These are phyloP conservation scores for Leucosporidium scottii DNA, from an alignment of 768 basidiomycete genomes.

Conservation along the genomic window DNA sequence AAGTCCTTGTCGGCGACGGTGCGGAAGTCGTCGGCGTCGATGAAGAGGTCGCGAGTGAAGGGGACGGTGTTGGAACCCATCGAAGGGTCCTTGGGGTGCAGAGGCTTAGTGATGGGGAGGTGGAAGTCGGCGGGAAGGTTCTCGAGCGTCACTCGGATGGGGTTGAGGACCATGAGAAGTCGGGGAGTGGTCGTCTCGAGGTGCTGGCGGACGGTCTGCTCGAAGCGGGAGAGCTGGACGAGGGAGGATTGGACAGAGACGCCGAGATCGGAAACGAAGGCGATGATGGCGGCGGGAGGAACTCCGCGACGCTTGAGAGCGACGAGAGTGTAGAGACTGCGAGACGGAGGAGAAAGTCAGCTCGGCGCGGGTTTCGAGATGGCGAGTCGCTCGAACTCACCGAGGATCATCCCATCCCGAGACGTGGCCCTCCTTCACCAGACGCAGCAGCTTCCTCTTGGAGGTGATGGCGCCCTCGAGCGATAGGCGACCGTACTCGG, in stretches of 20 bases:
- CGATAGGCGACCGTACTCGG: constrained; percentile 88
- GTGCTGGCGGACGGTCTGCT: constrained; percentile 77
- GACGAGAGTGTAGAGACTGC: constrained; percentile 77
- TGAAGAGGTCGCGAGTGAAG: constrained; percentile 81
- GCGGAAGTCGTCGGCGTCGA: constrained; percentile 89
- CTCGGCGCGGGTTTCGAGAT: neutral
- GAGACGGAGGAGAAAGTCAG: neutral
- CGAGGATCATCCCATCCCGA: constrained; percentile 96
- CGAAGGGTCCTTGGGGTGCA: constrained; percentile 87
- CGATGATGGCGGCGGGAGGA: constrained; percentile 89
- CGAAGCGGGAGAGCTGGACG: constrained; percentile 83
- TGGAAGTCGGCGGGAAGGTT: constrained; percentile 82
- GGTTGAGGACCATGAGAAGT: constrained; percentile 81
- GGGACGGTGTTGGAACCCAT: constrained; percentile 75
- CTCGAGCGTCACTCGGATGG: constrained; percentile 83
- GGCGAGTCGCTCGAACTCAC: neutral
- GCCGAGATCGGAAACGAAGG: constrained; percentile 88
- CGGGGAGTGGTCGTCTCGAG: constrained; percentile 82
- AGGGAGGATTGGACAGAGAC: constrained; percentile 77
- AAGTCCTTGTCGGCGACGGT: constrained; percentile 82
- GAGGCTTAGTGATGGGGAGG: constrained; percentile 73
- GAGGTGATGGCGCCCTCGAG: constrained; percentile 93
- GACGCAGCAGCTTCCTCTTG: constrained; percentile 84
- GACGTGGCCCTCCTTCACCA: constrained; percentile 79
- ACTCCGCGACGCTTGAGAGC: constrained; percentile 90